phyloP scores from a whole-genome alignment of 2,329 filamentous ascomycete species.

The Venturia effusa region DNA sequence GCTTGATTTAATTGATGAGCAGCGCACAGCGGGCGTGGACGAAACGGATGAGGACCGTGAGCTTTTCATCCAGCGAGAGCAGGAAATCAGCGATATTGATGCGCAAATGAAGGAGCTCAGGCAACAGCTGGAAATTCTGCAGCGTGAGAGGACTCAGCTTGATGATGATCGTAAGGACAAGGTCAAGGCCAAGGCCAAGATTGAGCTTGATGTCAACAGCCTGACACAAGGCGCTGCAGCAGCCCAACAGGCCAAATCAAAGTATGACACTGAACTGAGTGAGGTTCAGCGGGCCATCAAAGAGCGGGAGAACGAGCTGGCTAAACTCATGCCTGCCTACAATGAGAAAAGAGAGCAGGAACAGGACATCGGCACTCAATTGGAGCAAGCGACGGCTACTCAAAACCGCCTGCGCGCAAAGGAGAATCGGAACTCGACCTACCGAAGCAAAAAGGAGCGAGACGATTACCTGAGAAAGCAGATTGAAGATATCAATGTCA shows the following conservation, averaged over 20 bases:
- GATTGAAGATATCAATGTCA: constrained; percentile 67
- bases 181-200: constrained; percentile 69
- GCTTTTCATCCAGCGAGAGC: constrained; percentile 67
- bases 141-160: constrained; percentile 73
- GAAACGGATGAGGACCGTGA: constrained; percentile 72
- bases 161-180: constrained; percentile 82
- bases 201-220: constrained; percentile 74
- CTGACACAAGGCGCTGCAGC: constrained; percentile 73
- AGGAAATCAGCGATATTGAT: constrained; percentile 66
- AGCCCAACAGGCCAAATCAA: constrained; percentile 59
- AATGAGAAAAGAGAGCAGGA: constrained; percentile 65
- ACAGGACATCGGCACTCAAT: constrained; percentile 53
- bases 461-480: constrained; percentile 73
- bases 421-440: constrained; percentile 78
- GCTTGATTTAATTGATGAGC: constrained; percentile 73
- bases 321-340: constrained; percentile 65
- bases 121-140: constrained; percentile 73
- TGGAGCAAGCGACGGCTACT: constrained; percentile 65
- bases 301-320: constrained; percentile 65
- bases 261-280: constrained; percentile 61
- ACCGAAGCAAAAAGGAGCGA: constrained; percentile 77
- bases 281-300: constrained; percentile 64
- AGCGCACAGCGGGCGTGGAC: constrained; percentile 71
- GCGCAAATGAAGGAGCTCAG: constrained; percentile 68
- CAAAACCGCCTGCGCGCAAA: constrained; percentile 79